A percentile compares a stretch with the other conserved stretches of the same genome.
Evolutionary conservation across 352 stramenopile genomes (phyloP).

Genomic region (Peronospora belbahrii): DNA sequence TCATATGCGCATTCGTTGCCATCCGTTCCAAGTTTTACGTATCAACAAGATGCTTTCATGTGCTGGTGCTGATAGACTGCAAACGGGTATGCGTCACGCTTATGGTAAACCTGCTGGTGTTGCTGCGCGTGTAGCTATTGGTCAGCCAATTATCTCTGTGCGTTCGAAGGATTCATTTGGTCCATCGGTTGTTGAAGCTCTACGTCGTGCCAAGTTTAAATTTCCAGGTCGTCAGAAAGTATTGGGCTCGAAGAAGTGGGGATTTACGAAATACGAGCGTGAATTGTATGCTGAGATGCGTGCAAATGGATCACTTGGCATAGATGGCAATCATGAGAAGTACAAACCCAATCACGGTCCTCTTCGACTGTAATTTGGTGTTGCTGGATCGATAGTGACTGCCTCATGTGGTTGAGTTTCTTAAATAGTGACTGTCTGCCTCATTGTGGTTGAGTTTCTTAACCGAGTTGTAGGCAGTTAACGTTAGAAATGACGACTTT

Average conservation of each 20-base stretch:
- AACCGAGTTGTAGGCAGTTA: constrained; percentile 20
- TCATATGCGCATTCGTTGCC: constrained; percentile 98
- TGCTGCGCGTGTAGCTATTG: constrained; percentile 97
- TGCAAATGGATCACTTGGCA: constrained; percentile 88
- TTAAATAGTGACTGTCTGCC: too few relatives aligned
- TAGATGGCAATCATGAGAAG: constrained; percentile 98
- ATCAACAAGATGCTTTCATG: constrained; percentile 99
- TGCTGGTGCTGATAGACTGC: constrained; percentile 97
- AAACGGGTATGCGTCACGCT: constrained; percentile 98
- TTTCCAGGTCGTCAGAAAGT: constrained; percentile 99
- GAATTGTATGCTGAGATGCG: constrained; percentile 96
- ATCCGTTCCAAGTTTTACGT: constrained; percentile 99
- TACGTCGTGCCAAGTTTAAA: constrained; percentile 99
- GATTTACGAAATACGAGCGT: constrained; percentile 98
- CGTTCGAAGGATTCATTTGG: constrained; percentile 94
- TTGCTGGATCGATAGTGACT: constrained; percentile 14
- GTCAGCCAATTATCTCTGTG: constrained; percentile 97
- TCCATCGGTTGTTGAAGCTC: constrained; percentile 92
- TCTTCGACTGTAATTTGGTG: constrained; percentile 48
- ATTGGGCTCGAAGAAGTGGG: constrained; percentile 99
- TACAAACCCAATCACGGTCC: constrained; percentile 87
- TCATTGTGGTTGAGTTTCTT: too few relatives aligned
- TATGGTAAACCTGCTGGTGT: constrained; percentile 98
- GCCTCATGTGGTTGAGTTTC: constrained; percentile 1
- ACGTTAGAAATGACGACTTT: constrained; percentile 41